These are phyloP conservation scores for Salicornia ramosissima DNA, from an alignment of 148 eudicot genomes.

Conservation along the genomic window DNA sequence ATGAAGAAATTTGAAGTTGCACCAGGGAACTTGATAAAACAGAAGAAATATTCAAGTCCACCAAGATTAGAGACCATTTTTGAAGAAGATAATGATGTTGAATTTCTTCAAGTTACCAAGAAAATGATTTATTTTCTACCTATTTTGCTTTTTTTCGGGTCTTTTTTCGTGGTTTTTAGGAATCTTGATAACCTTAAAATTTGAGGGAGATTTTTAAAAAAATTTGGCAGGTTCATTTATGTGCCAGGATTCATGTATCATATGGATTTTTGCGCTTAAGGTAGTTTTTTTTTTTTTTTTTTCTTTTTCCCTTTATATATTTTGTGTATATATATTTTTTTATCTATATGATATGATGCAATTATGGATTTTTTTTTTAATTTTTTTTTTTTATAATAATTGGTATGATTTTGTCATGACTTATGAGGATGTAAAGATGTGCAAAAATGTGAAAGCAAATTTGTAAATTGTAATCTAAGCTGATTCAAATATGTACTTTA, in stretches of 20 bases:
- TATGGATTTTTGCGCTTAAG: not conserved
- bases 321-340: not conserved
- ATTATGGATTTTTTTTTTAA: too few species aligned
- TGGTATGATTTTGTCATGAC: not conserved
- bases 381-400: too few species aligned
- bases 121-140: constrained; percentile 19
- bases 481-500: not conserved
- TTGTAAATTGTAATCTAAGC: not conserved
- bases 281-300: not conserved
- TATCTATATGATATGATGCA: too few species aligned
- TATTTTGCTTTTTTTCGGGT: constrained; percentile 19
- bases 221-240: not conserved
- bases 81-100: constrained; percentile 23
- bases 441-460: not conserved
- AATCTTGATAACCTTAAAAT: not conserved
- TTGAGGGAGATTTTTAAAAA: not conserved
- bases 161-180: constrained; percentile 17
- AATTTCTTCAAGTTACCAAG: constrained; percentile 13
- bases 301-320: not conserved
- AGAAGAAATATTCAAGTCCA: constrained; percentile 17
- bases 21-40: constrained; percentile 16
- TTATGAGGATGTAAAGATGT: not conserved
- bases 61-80: constrained; percentile 33
- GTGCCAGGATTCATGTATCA: not conserved
- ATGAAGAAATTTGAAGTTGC: constrained; percentile 28